Evolutionary conservation across 805 yeast species (phyloP), one percentile per base, ranked within the genome.

Genomic region (Zygosaccharomyces bailii): DNA sequence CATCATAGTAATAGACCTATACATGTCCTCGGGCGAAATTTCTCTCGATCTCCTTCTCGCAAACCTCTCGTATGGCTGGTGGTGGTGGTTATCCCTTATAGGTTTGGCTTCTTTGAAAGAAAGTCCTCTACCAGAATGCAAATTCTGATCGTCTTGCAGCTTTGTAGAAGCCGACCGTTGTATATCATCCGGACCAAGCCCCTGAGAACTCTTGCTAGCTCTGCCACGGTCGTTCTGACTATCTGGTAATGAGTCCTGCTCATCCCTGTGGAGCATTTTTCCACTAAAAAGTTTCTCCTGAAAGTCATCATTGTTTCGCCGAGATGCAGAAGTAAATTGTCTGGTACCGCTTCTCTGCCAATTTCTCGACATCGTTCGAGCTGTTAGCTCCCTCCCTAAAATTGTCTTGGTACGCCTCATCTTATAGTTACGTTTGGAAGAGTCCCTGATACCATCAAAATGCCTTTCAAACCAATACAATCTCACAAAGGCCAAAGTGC

Each of bases 401-500:
- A 64, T 57, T 0, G 69, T 65, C 48, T 54, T 64, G 0, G 89
- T 79, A 48, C 96, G 73, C 56, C 99, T 78, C 84, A 89, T 80
- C 58, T 79, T 78, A 63, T 81, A 84, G 61, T 90, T 85, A 47
- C 78, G 61, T 57, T 84, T 86, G n/a, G 97, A 86, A 42, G 75
- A 74, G 47, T 73, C 78, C 49, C 83, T 83, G 61, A 93, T 90
- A 53, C 83, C 79, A 60, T 87, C 91, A 65, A 93, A 88, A 54
- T 83, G 76, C 52, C 87, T 77, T 61, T 89, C 96, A 65, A 86
- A 93, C 87, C 96, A 86, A 61, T 86, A 86, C 36, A 93, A 69
- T 40, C 99, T 75, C 7, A 90, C 69, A 50, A 87, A 79, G 6
- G 88, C 81, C 27, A 93, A 69, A 1, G 78, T 74, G 0, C 95